Percentiles rank a stretch among this genome's conserved stretches.
These are phyloP conservation scores for Kwoniella sp. DNA, from an alignment of 768 basidiomycete species.

Conservation along the genomic window DNA sequence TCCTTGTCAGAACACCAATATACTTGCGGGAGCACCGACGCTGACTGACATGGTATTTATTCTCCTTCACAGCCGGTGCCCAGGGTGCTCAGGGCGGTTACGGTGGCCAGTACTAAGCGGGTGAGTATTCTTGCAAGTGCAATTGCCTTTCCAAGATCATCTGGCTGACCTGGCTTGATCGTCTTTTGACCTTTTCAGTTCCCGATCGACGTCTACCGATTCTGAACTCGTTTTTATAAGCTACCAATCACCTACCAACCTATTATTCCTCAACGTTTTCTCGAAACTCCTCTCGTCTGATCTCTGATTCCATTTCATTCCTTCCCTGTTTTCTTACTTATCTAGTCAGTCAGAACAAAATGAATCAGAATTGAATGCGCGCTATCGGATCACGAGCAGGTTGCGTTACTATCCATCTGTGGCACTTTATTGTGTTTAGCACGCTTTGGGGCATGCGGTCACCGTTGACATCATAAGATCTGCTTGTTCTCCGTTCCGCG, in stretches of 20 bases:
- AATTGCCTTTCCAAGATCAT: background rate
- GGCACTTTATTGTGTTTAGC: too few relatives aligned
- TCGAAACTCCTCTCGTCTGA: too few relatives aligned
- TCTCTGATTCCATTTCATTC: background rate
- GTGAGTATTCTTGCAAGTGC: conserved; percentile 4
- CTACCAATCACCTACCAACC: background rate
- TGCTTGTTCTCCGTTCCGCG: too few relatives aligned
- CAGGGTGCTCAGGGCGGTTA: conserved; percentile 47
- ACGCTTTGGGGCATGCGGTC: too few relatives aligned
- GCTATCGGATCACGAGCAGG: too few relatives aligned
- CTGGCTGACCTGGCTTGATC: background rate
- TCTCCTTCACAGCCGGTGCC: conserved; percentile 23
- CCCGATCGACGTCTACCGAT: background rate
- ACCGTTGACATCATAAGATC: too few relatives aligned
- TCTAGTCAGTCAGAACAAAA: conserved; percentile 1
- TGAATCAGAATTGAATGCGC: conserved; percentile 1
- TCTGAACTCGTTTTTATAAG: background rate
- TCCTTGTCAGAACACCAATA: too few relatives aligned
- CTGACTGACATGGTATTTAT: background rate
- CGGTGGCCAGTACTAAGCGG: conserved; percentile 35
- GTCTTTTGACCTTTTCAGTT: background rate
- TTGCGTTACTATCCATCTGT: too few relatives aligned
- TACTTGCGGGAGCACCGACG: too few relatives aligned
- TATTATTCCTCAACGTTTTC: background rate
- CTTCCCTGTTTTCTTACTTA: conserved; percentile 1